phyloP scores from a whole-genome alignment of 768 basidiomycete species.

The Cyclocybe aegerita region DNA sequence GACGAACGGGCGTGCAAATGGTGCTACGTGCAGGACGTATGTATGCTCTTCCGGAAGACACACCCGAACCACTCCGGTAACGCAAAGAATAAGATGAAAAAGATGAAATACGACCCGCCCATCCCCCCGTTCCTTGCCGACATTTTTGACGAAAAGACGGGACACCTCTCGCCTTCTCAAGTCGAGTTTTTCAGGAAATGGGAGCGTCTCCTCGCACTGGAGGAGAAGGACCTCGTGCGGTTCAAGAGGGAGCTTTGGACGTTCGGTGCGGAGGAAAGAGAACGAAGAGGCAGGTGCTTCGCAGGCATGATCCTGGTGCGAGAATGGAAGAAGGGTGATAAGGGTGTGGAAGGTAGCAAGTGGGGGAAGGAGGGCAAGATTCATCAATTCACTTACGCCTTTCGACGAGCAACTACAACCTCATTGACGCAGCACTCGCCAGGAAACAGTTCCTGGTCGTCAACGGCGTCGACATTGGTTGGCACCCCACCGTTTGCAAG shows the following conservation, averaged over 20 bases:
- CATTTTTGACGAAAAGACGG: constrained; percentile 75
- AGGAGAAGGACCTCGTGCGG: constrained; percentile 83
- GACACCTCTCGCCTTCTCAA: constrained; percentile 70
- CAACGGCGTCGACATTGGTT: constrained; percentile 19
- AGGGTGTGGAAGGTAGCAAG: constrained; percentile 6
- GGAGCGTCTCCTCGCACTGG: constrained; percentile 81
- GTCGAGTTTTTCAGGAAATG: constrained; percentile 84
- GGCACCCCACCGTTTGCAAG: too few relatives aligned
- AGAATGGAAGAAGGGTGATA: constrained; percentile 1
- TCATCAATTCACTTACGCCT: constrained; percentile 78
- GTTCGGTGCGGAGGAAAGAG: constrained; percentile 76
- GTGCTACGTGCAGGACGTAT: constrained; percentile 83
- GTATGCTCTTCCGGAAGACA: constrained; percentile 91
- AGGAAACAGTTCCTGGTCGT: not conserved
- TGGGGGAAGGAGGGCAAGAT: constrained; percentile 50
- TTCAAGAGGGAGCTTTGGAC: constrained; percentile 96
- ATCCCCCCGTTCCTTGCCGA: constrained; percentile 54
- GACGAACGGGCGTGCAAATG: constrained; percentile 59
- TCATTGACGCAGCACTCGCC: constrained; percentile 8
- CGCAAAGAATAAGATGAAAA: not conserved
- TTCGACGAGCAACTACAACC: constrained; percentile 35
- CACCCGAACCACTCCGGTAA: constrained; percentile 5
- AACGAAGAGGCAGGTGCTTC: constrained; percentile 83
- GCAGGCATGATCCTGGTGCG: constrained; percentile 71
- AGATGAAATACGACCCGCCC: constrained; percentile 12